phyloP scores from a whole-genome alignment of 139 green algal genomes.

The Nannochloris sp. region DNA sequence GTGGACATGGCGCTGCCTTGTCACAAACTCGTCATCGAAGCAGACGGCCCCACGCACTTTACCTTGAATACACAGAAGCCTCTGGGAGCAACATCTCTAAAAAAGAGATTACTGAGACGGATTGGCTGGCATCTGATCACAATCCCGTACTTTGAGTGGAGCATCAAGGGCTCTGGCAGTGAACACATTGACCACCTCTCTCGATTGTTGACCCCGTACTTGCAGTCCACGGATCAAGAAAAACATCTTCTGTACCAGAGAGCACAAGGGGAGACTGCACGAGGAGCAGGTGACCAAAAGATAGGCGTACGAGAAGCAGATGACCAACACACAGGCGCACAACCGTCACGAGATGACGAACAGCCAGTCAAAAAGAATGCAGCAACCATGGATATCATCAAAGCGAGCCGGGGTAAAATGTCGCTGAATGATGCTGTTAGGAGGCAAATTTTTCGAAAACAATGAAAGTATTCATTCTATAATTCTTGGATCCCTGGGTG shows the following conservation, averaged over 20 bases:
- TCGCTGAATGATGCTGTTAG: background rate
- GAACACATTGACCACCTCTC: no score
- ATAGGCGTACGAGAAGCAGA: no score
- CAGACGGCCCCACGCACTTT: slow-evolving; percentile 16
- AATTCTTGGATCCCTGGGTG: background rate
- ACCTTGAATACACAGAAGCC: background rate
- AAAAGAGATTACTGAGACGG: slow-evolving; percentile 1
- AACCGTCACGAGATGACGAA: no score
- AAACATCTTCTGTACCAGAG: no score
- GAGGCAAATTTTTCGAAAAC: background rate
- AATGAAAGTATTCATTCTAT: background rate
- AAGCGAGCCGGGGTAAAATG: background rate
- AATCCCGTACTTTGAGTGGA: slow-evolving; percentile 14
- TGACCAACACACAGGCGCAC: no score
- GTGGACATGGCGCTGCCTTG: slow-evolving; percentile 6
- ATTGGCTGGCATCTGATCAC: slow-evolving; percentile 9
- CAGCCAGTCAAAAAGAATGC: background rate
- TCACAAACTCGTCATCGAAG: slow-evolving; percentile 10
- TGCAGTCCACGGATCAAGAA: no score
- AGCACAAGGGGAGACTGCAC: no score
- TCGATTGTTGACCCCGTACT: no score
- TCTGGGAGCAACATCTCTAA: slow-evolving; percentile 8
- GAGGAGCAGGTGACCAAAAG: no score
- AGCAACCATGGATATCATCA: background rate
- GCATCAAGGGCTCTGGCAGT: background rate